Evolutionary conservation across 495 filamentous ascomycete genomes (phyloP).

Genomic region (Lasiosphaeris hirsuta): DNA sequence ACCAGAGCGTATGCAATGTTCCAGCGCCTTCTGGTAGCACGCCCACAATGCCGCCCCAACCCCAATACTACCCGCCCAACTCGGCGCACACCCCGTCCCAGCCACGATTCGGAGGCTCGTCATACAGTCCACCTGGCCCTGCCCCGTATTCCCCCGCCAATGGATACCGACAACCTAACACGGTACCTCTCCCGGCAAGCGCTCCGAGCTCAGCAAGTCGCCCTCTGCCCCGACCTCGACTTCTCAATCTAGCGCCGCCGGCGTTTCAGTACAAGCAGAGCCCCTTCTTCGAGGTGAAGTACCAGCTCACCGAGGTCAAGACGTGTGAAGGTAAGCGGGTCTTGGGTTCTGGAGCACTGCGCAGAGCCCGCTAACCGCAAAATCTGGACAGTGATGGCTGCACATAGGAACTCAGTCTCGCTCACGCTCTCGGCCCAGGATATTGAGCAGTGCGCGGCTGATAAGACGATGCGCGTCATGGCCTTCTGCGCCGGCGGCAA

Average conservation of each 20-base stretch:
- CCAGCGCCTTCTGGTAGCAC: neutral
- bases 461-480: slow-evolving; percentile 63
- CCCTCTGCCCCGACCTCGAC: neutral
- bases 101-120: neutral
- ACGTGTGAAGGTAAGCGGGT: slow-evolving; percentile 63
- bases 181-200: neutral
- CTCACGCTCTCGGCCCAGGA: slow-evolving; percentile 51
- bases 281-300: slow-evolving; percentile 68
- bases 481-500: slow-evolving; percentile 69
- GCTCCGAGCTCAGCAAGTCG: neutral
- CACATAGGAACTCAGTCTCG: slow-evolving; percentile 56
- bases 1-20: slow-evolving; percentile 19
- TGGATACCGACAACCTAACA: neutral
- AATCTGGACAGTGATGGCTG: slow-evolving; percentile 47
- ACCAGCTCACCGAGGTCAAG: slow-evolving; percentile 57
- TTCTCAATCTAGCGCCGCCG: slow-evolving; percentile 2
- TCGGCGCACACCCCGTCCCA: neutral
- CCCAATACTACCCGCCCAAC: slow-evolving; percentile 12
- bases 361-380: slow-evolving; percentile 15
- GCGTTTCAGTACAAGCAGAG: slow-evolving; percentile 63
- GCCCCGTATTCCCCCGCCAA: neutral
- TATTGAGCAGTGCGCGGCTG: slow-evolving; percentile 48
- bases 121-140: neutral
- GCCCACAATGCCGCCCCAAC: neutral
- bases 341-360: neutral